Evolutionary conservation across 2,329 filamentous ascomycete genomes (phyloP).

Genomic region (Capronia americana): DNA sequence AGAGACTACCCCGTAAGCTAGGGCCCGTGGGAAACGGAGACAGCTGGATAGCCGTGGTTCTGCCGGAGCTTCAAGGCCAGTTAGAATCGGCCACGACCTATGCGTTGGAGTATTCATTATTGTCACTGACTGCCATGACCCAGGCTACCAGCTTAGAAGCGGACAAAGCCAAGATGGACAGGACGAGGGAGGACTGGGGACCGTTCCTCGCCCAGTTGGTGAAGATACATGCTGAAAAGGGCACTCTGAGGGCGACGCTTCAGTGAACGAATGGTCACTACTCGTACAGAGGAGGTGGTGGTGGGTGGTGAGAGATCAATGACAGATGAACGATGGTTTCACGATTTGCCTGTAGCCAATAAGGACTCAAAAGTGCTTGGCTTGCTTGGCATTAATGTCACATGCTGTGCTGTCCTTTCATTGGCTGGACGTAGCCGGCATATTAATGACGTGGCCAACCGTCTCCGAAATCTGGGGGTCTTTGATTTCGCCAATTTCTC

Average conservation of each 20-base stretch:
- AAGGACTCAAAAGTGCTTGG: neutral
- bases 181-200: slow-evolving; percentile 38
- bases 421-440: slow-evolving; percentile 3
- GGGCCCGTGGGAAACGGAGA: slow-evolving; percentile 47
- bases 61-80: slow-evolving; percentile 29
- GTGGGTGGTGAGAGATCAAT: neutral
- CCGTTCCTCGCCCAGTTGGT: slow-evolving; percentile 38
- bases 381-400: neutral
- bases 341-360: neutral
- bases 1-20: slow-evolving; percentile 71
- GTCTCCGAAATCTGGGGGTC: neutral
- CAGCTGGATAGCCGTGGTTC: slow-evolving; percentile 33
- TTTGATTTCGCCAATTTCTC: neutral
- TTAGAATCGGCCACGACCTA: slow-evolving; percentile 23
- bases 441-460: slow-evolving; percentile 7
- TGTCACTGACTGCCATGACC: slow-evolving; percentile 29
- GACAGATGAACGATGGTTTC: neutral
- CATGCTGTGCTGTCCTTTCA: neutral
- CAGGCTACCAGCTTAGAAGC: slow-evolving; percentile 24
- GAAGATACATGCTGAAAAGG: slow-evolving; percentile 38
- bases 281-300: neutral
- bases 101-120: slow-evolving; percentile 33
- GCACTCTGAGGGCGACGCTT: slow-evolving; percentile 26
- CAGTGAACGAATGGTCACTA: slow-evolving; percentile 2
- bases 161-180: slow-evolving; percentile 33